phyloP scores from a whole-genome alignment of 495 filamentous ascomycete genomes.

The Parathielavia appendiculata region DNA sequence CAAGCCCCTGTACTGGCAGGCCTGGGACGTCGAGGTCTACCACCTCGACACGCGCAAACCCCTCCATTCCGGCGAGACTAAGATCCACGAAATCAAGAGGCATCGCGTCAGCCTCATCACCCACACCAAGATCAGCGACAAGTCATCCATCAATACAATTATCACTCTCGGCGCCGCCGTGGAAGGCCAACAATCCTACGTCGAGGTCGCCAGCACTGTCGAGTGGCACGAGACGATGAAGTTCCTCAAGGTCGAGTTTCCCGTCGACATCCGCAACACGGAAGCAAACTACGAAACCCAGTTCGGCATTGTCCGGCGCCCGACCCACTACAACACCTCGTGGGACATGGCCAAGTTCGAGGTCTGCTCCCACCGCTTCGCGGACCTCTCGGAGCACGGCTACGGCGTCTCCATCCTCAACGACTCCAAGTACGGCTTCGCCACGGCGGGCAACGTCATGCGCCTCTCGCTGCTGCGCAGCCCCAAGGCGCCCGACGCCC shows the following conservation, averaged over 20 bases:
- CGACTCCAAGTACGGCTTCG: constrained; percentile 96
- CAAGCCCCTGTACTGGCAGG: constrained; percentile 98
- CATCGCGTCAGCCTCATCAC: constrained; percentile 75
- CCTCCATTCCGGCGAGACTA: constrained; percentile 58
- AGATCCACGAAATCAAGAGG: constrained; percentile 63
- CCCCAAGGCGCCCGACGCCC: constrained; percentile 92
- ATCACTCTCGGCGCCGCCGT: constrained; percentile 70
- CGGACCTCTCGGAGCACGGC: constrained; percentile 86
- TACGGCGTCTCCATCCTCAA: constrained; percentile 95
- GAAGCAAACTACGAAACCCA: constrained; percentile 96
- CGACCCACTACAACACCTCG: constrained; percentile 92
- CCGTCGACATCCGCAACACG: constrained; percentile 84
- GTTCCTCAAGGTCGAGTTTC: constrained; percentile 98
- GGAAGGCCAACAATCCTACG: constrained; percentile 57
- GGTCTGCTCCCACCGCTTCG: constrained; percentile 96
- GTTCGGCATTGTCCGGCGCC: constrained; percentile 79
- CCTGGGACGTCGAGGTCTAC: constrained; percentile 97
- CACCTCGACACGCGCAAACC: constrained; percentile 83
- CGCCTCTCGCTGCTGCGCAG: constrained; percentile 81
- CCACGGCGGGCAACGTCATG: constrained; percentile 87
- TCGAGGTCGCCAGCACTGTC: constrained; percentile 77
- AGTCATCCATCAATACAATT: constrained; percentile 81
- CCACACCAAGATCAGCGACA: constrained; percentile 76
- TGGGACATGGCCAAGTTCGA: constrained; percentile 99
- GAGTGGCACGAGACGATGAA: constrained; percentile 95